Percentiles rank a stretch among this genome's conserved stretches.
These are phyloP conservation scores for Pterocarpus macrocarpus DNA, from an alignment of 306 rosid species.

Conservation along the genomic window DNA sequence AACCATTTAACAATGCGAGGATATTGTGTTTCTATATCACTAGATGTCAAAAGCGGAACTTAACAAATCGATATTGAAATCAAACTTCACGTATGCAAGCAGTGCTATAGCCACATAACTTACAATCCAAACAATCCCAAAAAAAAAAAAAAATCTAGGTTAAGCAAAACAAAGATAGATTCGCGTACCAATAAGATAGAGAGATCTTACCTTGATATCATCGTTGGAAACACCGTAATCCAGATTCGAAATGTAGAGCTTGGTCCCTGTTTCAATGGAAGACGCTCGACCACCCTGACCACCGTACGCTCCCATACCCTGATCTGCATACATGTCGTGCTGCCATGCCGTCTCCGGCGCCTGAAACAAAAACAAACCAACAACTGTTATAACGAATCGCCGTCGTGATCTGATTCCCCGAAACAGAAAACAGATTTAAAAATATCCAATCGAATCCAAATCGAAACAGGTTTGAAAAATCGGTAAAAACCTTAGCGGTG, in stretches of 20 bases:
- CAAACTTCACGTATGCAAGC: background rate
- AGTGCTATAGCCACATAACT: background rate
- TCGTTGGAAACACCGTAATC: constrained; percentile 96
- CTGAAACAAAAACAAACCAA: constrained; percentile 45
- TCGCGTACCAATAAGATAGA: background rate
- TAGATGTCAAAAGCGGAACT: background rate
- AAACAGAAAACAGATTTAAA: background rate
- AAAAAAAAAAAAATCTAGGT: background rate
- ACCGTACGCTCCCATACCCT: constrained; percentile 10
- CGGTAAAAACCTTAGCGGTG: constrained; percentile 59
- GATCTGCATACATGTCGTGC: constrained; percentile 80
- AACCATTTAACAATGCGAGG: background rate
- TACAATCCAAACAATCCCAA: background rate
- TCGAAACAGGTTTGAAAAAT: background rate
- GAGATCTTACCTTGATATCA: constrained; percentile 80
- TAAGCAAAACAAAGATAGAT: background rate
- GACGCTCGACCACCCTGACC: constrained; percentile 72
- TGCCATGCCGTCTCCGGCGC: constrained; percentile 95
- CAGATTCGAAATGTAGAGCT: constrained; percentile 90
- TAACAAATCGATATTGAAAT: background rate
- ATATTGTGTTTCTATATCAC: background rate
- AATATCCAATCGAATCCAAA: background rate
- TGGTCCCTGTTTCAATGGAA: constrained; percentile 90
- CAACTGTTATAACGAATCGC: background rate
- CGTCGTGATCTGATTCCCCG: background rate